phyloP scores from a whole-genome alignment of 257 asterid species.

The Solanum appendiculatum region DNA sequence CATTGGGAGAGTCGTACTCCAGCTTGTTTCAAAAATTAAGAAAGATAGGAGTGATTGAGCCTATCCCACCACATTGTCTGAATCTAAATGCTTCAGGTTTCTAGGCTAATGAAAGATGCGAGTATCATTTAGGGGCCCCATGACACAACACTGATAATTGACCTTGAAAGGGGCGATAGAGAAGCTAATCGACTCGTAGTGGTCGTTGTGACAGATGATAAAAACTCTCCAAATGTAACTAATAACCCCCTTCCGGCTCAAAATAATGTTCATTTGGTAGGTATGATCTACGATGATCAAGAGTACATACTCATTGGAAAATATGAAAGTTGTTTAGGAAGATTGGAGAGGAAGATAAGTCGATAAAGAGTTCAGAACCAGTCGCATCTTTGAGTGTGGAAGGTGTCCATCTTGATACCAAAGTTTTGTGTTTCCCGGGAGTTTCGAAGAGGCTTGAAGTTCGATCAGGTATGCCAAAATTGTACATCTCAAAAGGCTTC shows the following conservation, averaged over 20 bases:
- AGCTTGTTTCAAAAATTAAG: neutral
- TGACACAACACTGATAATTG: neutral
- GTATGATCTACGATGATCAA: neutral
- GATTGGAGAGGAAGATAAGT: neutral
- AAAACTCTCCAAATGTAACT: neutral
- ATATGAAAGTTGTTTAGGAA: neutral
- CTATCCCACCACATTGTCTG: neutral
- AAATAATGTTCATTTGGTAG: no score
- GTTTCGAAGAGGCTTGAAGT: no score
- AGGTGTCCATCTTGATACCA: neutral
- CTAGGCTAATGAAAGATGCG: neutral
- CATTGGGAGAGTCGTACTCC: neutral
- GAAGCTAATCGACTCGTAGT: neutral
- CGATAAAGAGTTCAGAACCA: neutral
- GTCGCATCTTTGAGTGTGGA: neutral
- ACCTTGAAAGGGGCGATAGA: neutral
- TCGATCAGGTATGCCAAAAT: neutral
- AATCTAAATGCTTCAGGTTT: neutral
- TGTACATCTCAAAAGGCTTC: no score
- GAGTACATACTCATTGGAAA: neutral
- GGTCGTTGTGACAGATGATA: neutral
- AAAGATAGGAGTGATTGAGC: neutral
- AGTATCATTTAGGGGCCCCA: neutral
- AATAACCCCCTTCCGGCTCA: no score
- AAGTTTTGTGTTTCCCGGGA: neutral